Conservation (phyloP, 768 basidiomycete genomes). For the Phallus indusiatus region DNA sequence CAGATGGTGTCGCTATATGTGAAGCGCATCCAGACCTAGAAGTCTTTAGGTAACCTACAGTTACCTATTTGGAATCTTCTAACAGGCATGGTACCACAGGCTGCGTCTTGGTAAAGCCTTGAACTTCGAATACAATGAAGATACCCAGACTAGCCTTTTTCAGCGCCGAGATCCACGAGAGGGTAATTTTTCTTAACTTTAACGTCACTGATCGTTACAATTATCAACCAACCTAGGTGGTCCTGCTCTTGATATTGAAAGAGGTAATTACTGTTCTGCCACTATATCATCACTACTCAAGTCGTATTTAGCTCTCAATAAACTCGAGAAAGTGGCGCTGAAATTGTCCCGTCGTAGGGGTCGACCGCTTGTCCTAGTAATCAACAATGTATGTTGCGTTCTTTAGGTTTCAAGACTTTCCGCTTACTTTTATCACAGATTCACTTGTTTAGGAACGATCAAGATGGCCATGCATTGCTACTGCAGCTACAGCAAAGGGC, state of each 20-base stretch:
- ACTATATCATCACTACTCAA: not conserved
- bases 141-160: conserved; percentile 72
- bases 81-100: conserved; percentile 19
- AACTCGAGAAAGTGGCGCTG: conserved; percentile 79
- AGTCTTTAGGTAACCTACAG: conserved; percentile 45
- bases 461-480: conserved; percentile 68
- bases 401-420: not conserved
- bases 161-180: conserved; percentile 77
- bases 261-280: conserved; percentile 36
- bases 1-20: conserved; percentile 64
- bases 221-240: conserved; percentile 36
- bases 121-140: conserved; percentile 81
- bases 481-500: conserved; percentile 80
- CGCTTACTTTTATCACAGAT: conserved; percentile 15
- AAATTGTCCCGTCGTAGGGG: conserved; percentile 43
- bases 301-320: conserved; percentile 50
- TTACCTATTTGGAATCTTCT: not conserved
- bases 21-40: conserved; percentile 84
- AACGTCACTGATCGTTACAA: not conserved
- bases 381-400: conserved; percentile 48
- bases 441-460: conserved; percentile 67
- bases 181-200: conserved; percentile 28
- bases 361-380: conserved; percentile 66
- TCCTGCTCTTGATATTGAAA: conserved; percentile 70
- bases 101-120: conserved; percentile 78